A percentile compares a stretch with the other conserved stretches of the same genome.
Evolutionary conservation across 2,329 filamentous ascomycete species (phyloP).

Genomic region (Epichloe bromicola): DNA sequence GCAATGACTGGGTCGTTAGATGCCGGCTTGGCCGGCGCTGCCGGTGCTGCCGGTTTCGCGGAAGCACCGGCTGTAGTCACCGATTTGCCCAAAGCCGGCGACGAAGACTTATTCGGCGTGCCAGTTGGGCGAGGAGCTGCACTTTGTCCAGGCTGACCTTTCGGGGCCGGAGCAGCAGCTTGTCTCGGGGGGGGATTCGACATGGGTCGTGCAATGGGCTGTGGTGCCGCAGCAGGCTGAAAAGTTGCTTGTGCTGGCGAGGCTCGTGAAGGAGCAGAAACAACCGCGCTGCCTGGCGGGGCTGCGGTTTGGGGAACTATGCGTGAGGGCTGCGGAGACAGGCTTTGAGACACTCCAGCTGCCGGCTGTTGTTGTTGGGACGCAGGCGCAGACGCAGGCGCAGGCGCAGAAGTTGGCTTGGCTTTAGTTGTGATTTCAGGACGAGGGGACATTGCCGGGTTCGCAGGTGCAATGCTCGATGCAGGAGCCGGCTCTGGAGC

Average conservation of each 20-base stretch:
- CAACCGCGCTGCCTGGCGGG: neutral
- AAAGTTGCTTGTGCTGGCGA: constrained; percentile 6
- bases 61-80: constrained; percentile 6
- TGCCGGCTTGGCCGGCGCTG: constrained; percentile 12
- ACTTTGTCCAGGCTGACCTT: constrained; percentile 4
- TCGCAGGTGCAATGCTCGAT: constrained; percentile 6
- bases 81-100: constrained; percentile 10
- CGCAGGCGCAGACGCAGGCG: neutral
- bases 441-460: constrained; percentile 7
- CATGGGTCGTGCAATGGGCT: constrained; percentile 10
- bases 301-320: constrained; percentile 3
- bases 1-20: constrained; percentile 66
- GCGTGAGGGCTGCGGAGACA: neutral
- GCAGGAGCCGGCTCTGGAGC: neutral
- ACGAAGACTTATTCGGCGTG: constrained; percentile 4
- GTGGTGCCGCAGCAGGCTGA: constrained; percentile 12
- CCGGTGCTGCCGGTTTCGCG: neutral
- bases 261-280: constrained; percentile 1
- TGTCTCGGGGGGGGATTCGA: constrained; percentile 12
- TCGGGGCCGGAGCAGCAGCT: constrained; percentile 9
- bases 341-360: neutral
- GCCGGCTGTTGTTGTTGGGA: neutral
- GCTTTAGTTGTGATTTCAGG: neutral
- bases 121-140: neutral
- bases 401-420: neutral